Percentiles rank a stretch among this genome's conserved stretches.
phyloP scores from a whole-genome alignment of 345 rosid species.

The Jatropha curcas region DNA sequence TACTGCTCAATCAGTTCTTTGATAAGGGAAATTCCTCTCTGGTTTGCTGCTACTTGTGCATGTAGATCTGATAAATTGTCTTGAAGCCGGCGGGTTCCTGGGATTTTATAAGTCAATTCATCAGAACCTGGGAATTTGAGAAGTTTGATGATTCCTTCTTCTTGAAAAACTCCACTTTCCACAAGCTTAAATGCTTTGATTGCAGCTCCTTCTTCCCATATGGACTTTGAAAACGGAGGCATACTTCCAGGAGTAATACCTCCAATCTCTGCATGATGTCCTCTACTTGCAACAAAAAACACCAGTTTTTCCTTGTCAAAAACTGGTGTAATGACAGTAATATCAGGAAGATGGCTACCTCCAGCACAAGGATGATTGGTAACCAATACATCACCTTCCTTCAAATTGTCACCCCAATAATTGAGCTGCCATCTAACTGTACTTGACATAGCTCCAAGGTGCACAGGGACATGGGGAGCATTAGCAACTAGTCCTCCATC shows the following conservation, averaged over 20 bases:
- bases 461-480: slow-evolving; percentile 98
- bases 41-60: slow-evolving; percentile 98
- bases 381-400: slow-evolving; percentile 91
- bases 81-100: slow-evolving; percentile 83
- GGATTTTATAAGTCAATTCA: slow-evolving; percentile 51
- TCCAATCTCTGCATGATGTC: slow-evolving; percentile 99
- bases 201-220: slow-evolving; percentile 98
- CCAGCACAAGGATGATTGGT: slow-evolving; percentile 94
- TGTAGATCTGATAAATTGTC: slow-evolving; percentile 91
- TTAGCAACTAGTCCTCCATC: slow-evolving; percentile 95
- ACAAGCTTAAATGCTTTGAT: slow-evolving; percentile 95
- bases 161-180: slow-evolving; percentile 77
- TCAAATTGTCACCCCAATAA: slow-evolving; percentile 72
- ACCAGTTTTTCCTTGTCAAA: slow-evolving; percentile 70
- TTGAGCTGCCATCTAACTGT: slow-evolving; percentile 89
- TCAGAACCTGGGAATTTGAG: slow-evolving; percentile 65
- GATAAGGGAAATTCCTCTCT: slow-evolving; percentile 82
- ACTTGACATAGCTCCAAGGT: slow-evolving; percentile 96
- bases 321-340: slow-evolving; percentile 93
- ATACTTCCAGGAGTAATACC: slow-evolving; percentile 99
- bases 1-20: slow-evolving; percentile 89
- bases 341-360: slow-evolving; percentile 98
- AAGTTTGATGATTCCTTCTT: slow-evolving; percentile 79
- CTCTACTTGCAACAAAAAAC: slow-evolving; percentile 98
- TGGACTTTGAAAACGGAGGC: slow-evolving; percentile 96